Base-by-base conservation (phyloP, 129 eudicot genomes). In the Scalesia atractyloides region DNA sequence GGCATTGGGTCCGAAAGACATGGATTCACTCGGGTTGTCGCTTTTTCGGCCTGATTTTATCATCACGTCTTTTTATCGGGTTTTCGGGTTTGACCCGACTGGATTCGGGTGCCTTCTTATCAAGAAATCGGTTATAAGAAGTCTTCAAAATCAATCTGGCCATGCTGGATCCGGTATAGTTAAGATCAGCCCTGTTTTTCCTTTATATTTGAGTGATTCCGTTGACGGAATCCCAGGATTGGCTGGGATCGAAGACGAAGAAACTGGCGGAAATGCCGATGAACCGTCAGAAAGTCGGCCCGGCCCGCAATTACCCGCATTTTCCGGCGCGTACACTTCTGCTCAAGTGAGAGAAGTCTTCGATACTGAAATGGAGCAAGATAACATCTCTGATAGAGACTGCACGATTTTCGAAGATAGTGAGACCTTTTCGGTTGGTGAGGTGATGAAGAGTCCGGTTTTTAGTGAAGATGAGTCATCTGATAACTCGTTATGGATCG, bases 401-500 rank as follows among this genome's bases (percentile, higher is more conserved):
- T 96, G 96, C 86, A 88, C 94, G 34, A 89, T 95, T 36, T 95
- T 95, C 54, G 99, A 95, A 79, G 99, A 95, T 72, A 79, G 86
- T 1, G 99, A 91, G 51, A 88, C 95, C 69, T 77, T 95, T 69
- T 95, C 99, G 9, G 90, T 95, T 24, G 99, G 99, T 24, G 99
- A 95, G 79, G 85, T 95, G 79, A 95, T 95, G 96, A 95, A 81
- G 76, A 95, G 99, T 74, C 99, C 99, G 34, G 96, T 91, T 19
- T 95, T 91, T 73, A 95, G 99, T 73, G 99, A 95, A 84, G 99
- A 95, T 16, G 99, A 91, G 80, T 95, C 97, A 14, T 88, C 97
- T 0, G 97, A 90, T 73, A 88, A 90, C 87, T 95, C 99, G 11
- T 76, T 95, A 68, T 94, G 99, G 99, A 94, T 94, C 47, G 99